phyloP scores from a whole-genome alignment of 1,284 basidiomycete genomes.

The Trichosporon asahii region DNA sequence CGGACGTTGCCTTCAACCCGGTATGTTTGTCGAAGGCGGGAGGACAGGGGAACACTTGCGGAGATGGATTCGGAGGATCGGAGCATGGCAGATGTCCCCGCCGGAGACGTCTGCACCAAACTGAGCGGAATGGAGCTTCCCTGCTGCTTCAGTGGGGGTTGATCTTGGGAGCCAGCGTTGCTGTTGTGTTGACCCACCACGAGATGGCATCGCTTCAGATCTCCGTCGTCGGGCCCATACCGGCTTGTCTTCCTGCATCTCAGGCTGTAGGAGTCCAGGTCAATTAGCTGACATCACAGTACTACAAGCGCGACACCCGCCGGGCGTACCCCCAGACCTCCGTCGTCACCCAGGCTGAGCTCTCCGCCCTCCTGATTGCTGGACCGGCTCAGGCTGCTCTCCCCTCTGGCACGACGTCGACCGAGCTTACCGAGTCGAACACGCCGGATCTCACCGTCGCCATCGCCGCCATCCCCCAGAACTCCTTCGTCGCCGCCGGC shows the following conservation, averaged over 20 bases:
- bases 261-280: no score
- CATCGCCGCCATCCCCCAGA: conserved; percentile 63
- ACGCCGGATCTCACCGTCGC: conserved; percentile 56
- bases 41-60: no score
- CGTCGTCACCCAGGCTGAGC: conserved; percentile 72
- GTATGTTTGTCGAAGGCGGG: conserved; percentile 12
- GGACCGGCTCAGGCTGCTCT: conserved; percentile 69
- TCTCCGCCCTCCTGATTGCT: conserved; percentile 77
- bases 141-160: no score
- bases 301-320: conserved; percentile 92
- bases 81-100: background rate
- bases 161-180: no score
- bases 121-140: no score
- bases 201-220: no score
- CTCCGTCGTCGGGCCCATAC: no score
- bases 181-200: no score
- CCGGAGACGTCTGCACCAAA: no score
- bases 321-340: conserved; percentile 84
- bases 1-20: conserved; percentile 48
- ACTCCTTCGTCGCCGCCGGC: conserved; percentile 58
- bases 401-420: conserved; percentile 45
- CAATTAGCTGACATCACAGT: conserved; percentile 51
- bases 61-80: background rate
- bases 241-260: no score
- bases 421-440: conserved; percentile 45